Percentiles rank a stretch among this genome's conserved stretches.
Conservation (phyloP, 495 filamentous ascomycete genomes). For the Penicillium tannophilum region DNA sequence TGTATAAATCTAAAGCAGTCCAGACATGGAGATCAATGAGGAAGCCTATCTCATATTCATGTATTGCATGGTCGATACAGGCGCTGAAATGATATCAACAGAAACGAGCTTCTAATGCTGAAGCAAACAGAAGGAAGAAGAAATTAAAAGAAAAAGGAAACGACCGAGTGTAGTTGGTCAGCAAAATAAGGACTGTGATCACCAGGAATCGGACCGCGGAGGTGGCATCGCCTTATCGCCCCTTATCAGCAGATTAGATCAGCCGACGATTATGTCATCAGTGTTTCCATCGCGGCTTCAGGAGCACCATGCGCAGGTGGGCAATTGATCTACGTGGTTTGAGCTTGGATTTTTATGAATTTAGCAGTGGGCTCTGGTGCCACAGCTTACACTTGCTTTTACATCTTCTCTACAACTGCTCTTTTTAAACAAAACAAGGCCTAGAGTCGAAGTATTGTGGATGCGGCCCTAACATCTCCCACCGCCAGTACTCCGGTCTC, state of each 20-base stretch:
- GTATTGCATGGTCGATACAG: not conserved
- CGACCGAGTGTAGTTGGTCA: not conserved
- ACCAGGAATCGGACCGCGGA: not conserved
- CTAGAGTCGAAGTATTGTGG: constrained; percentile 24
- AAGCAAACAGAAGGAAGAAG: not conserved
- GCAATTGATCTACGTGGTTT: constrained; percentile 1
- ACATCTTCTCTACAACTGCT: not conserved
- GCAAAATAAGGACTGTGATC: not conserved
- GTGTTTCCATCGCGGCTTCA: constrained; percentile 26
- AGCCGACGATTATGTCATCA: constrained; percentile 16
- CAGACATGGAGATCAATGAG: constrained; percentile 1
- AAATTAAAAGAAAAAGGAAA: not conserved
- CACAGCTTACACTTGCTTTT: not conserved
- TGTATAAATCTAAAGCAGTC: constrained; percentile 6
- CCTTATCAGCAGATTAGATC: constrained; percentile 24
- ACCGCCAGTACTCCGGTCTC: constrained; percentile 31
- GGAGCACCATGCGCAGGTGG: constrained; percentile 12
- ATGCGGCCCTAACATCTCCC: constrained; percentile 40
- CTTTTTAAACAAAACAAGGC: not conserved
- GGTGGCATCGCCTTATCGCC: not conserved
- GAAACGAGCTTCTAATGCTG: not conserved
- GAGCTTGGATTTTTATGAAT: constrained; percentile 1
- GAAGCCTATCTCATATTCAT: constrained; percentile 15
- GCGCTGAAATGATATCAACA: not conserved
- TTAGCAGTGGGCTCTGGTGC: not conserved